These are phyloP conservation scores for Boehmeria nivea DNA, from an alignment of 306 rosid genomes.

Conservation along the genomic window DNA sequence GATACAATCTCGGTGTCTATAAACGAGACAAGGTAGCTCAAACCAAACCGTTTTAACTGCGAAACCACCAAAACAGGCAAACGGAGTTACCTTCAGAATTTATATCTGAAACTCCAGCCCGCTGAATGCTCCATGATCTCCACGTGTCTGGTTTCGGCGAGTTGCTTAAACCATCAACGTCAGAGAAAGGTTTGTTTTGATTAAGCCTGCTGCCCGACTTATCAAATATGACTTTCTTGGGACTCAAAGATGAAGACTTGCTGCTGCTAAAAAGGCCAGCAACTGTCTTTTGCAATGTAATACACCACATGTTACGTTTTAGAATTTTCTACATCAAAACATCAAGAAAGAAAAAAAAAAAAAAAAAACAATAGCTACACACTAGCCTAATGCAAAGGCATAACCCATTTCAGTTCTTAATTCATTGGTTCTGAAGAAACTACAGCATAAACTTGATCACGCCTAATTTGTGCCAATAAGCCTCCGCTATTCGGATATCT, in stretches of 20 bases:
- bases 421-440: too few relatives aligned
- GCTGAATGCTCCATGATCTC: conserved; percentile 66
- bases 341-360: background rate
- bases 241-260: conserved; percentile 30
- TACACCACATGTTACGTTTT: conserved; percentile 32
- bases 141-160: conserved; percentile 43
- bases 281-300: conserved; percentile 56
- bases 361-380: too few relatives aligned
- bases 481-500: too few relatives aligned
- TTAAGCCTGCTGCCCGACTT: conserved; percentile 31
- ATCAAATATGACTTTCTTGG: conserved; percentile 18
- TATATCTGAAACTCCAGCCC: conserved; percentile 42
- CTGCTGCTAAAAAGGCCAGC: conserved; percentile 35
- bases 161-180: conserved; percentile 29
- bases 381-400: background rate
- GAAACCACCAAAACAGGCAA: conserved; percentile 17
- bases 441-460: too few relatives aligned
- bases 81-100: conserved; percentile 53
- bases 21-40: too few relatives aligned
- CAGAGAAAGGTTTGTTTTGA: conserved; percentile 30
- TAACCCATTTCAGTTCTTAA: too few relatives aligned
- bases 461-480: too few relatives aligned
- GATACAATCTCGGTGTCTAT: conserved; percentile 37
- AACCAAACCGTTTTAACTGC: too few relatives aligned
- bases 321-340: conserved; percentile 28